phyloP scores from a whole-genome alignment of 306 rosid species.

The Lathyrus oleraceus region DNA sequence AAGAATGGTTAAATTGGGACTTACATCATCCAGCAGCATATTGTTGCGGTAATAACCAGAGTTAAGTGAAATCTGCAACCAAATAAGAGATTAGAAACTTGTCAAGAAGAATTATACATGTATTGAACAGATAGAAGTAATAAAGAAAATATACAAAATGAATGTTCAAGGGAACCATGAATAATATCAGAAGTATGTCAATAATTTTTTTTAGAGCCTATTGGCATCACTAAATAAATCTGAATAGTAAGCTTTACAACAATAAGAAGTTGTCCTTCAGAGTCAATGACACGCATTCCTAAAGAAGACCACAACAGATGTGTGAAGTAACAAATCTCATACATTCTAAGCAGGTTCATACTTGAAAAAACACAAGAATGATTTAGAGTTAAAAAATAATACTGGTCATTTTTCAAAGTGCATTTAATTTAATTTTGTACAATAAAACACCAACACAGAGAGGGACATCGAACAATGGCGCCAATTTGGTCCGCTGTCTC shows the following conservation, averaged over 20 bases:
- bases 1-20: slow-evolving; percentile 34
- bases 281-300: background rate
- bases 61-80: slow-evolving; percentile 79
- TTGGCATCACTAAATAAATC: slow-evolving; percentile 15
- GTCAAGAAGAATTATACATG: slow-evolving; percentile 12
- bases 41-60: slow-evolving; percentile 80
- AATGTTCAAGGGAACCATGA: background rate
- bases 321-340: background rate
- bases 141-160: background rate
- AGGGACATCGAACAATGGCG: background rate
- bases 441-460: background rate
- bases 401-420: background rate
- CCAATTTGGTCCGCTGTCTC: no score
- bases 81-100: slow-evolving; percentile 31
- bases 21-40: slow-evolving; percentile 98
- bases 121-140: background rate
- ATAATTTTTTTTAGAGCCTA: background rate
- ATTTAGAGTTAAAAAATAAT: background rate
- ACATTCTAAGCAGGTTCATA: background rate
- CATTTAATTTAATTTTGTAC: background rate
- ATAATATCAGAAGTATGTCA: background rate
- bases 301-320: background rate
- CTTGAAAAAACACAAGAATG: background rate
- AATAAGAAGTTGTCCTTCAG: slow-evolving; percentile 7
- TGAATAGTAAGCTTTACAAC: slow-evolving; percentile 13